Conservation (phyloP, 352 stramenopile genomes). For the Hyaloperonospora brassicae region DNA sequence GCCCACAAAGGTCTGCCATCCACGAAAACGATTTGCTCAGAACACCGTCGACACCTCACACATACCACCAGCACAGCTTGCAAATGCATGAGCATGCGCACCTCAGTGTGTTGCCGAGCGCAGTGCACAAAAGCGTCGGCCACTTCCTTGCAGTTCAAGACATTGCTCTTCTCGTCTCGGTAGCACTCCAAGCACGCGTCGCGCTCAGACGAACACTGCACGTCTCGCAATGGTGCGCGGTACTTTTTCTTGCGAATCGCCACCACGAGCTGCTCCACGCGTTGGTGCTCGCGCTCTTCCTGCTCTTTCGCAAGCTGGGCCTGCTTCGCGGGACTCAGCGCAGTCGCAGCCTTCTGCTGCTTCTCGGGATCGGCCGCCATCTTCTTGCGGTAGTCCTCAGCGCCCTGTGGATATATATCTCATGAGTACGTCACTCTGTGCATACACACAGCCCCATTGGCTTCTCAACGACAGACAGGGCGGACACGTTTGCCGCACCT, state of each 20-base stretch:
- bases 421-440: slow-evolving; percentile 1
- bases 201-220: slow-evolving; percentile 71
- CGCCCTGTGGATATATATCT: slow-evolving; percentile 30
- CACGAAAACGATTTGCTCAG: slow-evolving; percentile 5
- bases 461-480: background rate
- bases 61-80: no score
- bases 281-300: slow-evolving; percentile 55
- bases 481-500: slow-evolving; percentile 27
- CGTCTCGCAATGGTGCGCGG: slow-evolving; percentile 65
- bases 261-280: slow-evolving; percentile 66
- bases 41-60: background rate
- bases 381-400: slow-evolving; percentile 62
- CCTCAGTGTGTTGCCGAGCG: slow-evolving; percentile 73
- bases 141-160: slow-evolving; percentile 82
- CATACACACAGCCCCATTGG: background rate
- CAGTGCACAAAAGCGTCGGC: slow-evolving; percentile 78
- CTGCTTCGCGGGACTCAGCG: slow-evolving; percentile 33
- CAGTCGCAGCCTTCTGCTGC: slow-evolving; percentile 14
- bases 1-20: slow-evolving; percentile 53
- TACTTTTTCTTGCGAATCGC: slow-evolving; percentile 83
- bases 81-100: slow-evolving; percentile 28
- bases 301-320: slow-evolving; percentile 61
- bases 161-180: slow-evolving; percentile 68
- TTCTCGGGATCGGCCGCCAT: slow-evolving; percentile 41
- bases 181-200: slow-evolving; percentile 83